These are phyloP conservation scores for Sporobolomyces phaffii DNA, from an alignment of 768 basidiomycete species.

Conservation along the genomic window DNA sequence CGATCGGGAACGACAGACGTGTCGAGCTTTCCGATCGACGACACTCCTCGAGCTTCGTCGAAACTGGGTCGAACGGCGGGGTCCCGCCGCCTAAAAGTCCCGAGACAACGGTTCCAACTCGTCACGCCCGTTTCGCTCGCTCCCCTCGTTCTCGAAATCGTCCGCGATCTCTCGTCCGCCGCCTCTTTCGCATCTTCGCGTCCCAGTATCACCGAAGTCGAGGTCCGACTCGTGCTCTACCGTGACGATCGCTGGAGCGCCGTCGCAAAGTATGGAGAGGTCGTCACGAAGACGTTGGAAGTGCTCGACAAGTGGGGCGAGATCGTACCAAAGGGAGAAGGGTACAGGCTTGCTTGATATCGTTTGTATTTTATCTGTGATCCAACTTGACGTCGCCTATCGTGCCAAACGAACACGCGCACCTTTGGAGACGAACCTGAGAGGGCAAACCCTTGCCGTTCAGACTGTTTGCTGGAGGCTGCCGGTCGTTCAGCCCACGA, in stretches of 20 bases:
- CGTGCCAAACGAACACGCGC: too few species aligned
- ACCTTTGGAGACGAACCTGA: too few species aligned
- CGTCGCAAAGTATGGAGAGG: constrained; percentile 8
- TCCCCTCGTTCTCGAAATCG: background rate
- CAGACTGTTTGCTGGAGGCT: too few species aligned
- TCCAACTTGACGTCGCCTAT: too few species aligned
- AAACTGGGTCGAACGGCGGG: background rate
- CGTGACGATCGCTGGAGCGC: background rate
- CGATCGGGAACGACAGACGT: too few species aligned
- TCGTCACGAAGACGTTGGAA: background rate
- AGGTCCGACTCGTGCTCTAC: background rate
- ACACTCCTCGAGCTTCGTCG: constrained; percentile 5
- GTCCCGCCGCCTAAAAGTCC: too few species aligned
- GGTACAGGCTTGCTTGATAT: background rate
- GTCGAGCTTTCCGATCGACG: too few species aligned
- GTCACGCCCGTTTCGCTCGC: constrained; percentile 2
- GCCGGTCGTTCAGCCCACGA: too few species aligned
- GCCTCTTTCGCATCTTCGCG: background rate
- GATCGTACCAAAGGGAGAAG: background rate
- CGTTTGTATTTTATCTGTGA: too few species aligned
- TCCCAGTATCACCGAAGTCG: background rate
- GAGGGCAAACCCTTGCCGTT: too few species aligned
- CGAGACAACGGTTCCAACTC: constrained; percentile 10
- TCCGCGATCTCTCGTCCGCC: background rate
- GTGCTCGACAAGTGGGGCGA: background rate